Conservation (phyloP, 768 basidiomycete species). For the Crucibulum laeve region DNA sequence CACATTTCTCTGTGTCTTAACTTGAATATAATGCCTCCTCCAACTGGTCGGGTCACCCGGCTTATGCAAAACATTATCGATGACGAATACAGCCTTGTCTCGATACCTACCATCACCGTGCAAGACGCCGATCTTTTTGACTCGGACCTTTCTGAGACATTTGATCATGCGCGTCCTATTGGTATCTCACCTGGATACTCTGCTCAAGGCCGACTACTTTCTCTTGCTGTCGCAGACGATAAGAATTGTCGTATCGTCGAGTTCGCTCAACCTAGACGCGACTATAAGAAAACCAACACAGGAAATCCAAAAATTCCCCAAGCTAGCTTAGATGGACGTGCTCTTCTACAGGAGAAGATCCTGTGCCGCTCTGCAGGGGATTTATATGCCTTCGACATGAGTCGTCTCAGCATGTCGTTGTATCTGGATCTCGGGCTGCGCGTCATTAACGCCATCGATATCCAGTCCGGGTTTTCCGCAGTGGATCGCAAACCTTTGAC, state of each 20-base stretch:
- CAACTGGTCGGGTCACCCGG: not conserved
- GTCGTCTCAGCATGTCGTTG: constrained; percentile 42
- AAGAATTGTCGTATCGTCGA: constrained; percentile 30
- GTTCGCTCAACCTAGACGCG: constrained; percentile 17
- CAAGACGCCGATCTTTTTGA: constrained; percentile 18
- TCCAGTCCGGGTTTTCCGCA: constrained; percentile 47
- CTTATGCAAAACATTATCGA: constrained; percentile 25
- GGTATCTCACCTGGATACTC: constrained; percentile 52
- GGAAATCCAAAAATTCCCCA: constrained; percentile 1
- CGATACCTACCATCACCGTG: constrained; percentile 17
- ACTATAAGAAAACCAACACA: constrained; percentile 2
- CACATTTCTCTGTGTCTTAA: too few species aligned
- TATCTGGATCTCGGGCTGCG: constrained; percentile 36
- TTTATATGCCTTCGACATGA: constrained; percentile 53
- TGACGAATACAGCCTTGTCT: constrained; percentile 18
- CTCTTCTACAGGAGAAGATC: constrained; percentile 33
- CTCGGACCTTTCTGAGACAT: constrained; percentile 19
- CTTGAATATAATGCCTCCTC: not conserved
- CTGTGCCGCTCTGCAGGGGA: constrained; percentile 40
- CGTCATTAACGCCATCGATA: constrained; percentile 48
- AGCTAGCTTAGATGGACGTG: constrained; percentile 16
- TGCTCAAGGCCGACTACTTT: constrained; percentile 32
- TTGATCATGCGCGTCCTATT: constrained; percentile 33
- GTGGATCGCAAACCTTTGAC: constrained; percentile 33
- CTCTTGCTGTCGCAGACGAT: constrained; percentile 41